Base-by-base conservation (phyloP, 768 basidiomycete genomes). In the Chiua virens region DNA sequence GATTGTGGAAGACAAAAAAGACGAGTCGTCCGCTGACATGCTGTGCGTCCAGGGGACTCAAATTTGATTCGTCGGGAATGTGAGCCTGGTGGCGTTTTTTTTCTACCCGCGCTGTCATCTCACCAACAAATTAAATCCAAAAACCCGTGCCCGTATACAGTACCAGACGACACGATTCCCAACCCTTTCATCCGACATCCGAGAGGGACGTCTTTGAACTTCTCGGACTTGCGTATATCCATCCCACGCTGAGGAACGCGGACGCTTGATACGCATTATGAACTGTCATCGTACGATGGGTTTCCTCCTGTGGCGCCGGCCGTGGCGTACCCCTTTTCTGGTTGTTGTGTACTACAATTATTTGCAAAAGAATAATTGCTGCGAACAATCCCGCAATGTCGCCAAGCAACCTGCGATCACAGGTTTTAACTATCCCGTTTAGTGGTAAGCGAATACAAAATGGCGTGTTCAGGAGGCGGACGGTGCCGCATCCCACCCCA, bases 41-140 rank as follows among this genome's bases (percentile, higher is more conserved):
- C 40, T 21, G 52, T 44, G 17, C 39, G 7, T 42, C 0, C 45
- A 89, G 88, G 54, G 86, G 85, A n/a, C 65, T 89, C 63, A 91
- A 89, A 63, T 93, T 93, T 53, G 89, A 92, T 66, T 90, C 87
- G 58, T 82, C 83, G 13, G 90, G 87, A 42, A 79, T 92, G 89
- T 88, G 64, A 67, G 83, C 52, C 22, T 36, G 17, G 20, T 17
- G 36, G 44, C 46, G 28, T 17, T 23, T 28, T 5, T 9, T 32
- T n/a, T 47, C 17, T 39, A 25, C 34, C 17, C 27, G 21, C n/a
- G 18, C 32, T 37, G 8, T 42, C 30, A 47, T 23, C 34, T 47
- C 20, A 48, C 22, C 30, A 23, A 3, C 25, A 34, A 34, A 5
- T 14, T 4, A 30, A 30, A 30, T 11, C 30, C 30, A 5, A 11